Evolutionary conservation across 2,329 filamentous ascomycete species (phyloP), one percentile per base, ranked within the genome.

Genomic region (Penicillium sp.): DNA sequence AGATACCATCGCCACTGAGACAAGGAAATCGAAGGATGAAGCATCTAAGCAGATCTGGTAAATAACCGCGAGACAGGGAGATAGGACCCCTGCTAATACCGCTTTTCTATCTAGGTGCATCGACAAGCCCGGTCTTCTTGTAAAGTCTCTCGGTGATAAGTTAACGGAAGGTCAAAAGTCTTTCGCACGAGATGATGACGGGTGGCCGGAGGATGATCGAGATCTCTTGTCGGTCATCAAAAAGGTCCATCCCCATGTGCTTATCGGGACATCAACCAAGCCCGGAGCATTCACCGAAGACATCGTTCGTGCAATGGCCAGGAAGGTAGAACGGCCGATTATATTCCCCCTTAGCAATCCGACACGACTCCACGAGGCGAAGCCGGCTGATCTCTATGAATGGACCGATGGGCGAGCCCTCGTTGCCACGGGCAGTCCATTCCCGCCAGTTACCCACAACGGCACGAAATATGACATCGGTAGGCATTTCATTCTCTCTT

Each of bases 311-410:
- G 89, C 89, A 64, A 95, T 96, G 91, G 85, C 87, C 2, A 79
- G 82, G 36, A 84, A 92, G 65, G 84, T 88, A 3, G 80, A 88
- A 0, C 82, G 87, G 0, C 91, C 91, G n/a, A 85, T 91, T 53
- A 81, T 91, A 57, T 85, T 96, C 59, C 92, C 92, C 0, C 82
- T 96, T 1, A 93, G 89, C 2, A 96, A 96, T 72, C 92, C 92
- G 0, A 96, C 91, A 0, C 81, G 84, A 2, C 82, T 96, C 0
- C 91, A 95, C 70, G 92, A 96, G 74, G 92, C 91, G 1, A 83
- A 86, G 8, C 92, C 92, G 0, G 78, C 84, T 16, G 90, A 96
- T 70, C 77, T 96, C 23, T 85, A 88, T 53, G 73, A 84, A 2
- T 96, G 91, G 92, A 93, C 90, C 0, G 75, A 88, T 43, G 91